These are phyloP conservation scores for Recurvomyces mirabilis DNA, from an alignment of 495 filamentous ascomycete species.

Conservation along the genomic window DNA sequence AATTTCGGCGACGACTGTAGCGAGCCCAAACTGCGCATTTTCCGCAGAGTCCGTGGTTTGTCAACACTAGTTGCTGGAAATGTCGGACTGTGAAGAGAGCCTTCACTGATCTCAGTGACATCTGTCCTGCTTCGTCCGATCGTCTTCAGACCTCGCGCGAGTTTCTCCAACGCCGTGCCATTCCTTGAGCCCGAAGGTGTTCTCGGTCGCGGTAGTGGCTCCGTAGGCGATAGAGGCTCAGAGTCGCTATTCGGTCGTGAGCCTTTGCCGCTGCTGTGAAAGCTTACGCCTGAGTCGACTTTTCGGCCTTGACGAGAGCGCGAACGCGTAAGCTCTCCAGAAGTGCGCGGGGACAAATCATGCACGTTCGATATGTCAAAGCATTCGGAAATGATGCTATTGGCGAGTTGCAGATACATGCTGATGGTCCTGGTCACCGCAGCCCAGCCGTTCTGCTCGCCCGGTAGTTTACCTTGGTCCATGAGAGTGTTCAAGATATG, in stretches of 20 bases:
- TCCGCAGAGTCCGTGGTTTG: slow-evolving; percentile 26
- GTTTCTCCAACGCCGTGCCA: slow-evolving; percentile 46
- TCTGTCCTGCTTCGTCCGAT: slow-evolving; percentile 20
- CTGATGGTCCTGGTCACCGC: slow-evolving; percentile 44
- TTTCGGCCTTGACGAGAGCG: slow-evolving; percentile 40
- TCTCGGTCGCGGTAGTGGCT: slow-evolving; percentile 11
- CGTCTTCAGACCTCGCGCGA: slow-evolving; percentile 46
- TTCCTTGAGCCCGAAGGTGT: slow-evolving; percentile 22
- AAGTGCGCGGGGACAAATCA: slow-evolving; percentile 30
- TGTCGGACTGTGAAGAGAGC: not conserved
- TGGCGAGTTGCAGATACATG: slow-evolving; percentile 49
- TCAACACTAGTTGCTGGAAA: slow-evolving; percentile 1
- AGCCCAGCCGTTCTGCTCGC: slow-evolving; percentile 48
- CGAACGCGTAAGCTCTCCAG: no score
- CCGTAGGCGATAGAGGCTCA: slow-evolving; percentile 12
- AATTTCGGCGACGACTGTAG: slow-evolving; percentile 14
- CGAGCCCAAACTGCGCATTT: slow-evolving; percentile 30
- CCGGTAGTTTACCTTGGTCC: slow-evolving; percentile 39
- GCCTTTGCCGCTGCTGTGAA: slow-evolving; percentile 34
- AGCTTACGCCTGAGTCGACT: slow-evolving; percentile 55
- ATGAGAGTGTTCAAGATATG: slow-evolving; percentile 45
- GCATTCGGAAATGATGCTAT: slow-evolving; percentile 53
- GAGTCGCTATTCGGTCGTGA: slow-evolving; percentile 31
- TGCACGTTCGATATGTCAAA: slow-evolving; percentile 38
- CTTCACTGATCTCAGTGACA: slow-evolving; percentile 13